A percentile compares a stretch with the other conserved stretches of the same genome.
Evolutionary conservation across 2,329 filamentous ascomycete genomes (phyloP).

Genomic region (Scorias spongiosa): DNA sequence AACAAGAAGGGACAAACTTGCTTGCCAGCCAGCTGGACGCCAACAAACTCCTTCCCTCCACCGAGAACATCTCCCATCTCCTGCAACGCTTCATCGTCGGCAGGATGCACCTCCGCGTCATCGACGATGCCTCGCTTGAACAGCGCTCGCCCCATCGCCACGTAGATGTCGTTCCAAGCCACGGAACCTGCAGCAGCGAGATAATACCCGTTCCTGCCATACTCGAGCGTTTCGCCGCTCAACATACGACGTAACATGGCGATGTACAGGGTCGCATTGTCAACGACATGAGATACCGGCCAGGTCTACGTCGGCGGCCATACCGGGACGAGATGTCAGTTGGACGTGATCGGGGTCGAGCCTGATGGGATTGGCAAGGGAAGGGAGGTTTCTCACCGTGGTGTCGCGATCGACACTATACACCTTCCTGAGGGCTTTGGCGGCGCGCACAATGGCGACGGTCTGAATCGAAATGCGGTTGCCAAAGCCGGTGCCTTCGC

Average conservation of each 20-base stretch:
- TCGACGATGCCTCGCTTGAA: conserved; percentile 25
- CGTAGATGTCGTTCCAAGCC: conserved; percentile 37
- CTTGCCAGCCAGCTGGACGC: conserved; percentile 29
- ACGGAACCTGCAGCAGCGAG: conserved; percentile 35
- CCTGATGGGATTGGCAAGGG: too few relatives aligned
- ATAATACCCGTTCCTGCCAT: conserved; percentile 35
- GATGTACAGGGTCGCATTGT: conserved; percentile 34
- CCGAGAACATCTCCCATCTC: conserved; percentile 28
- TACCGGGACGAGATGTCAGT: too few relatives aligned
- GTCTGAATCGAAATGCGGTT: conserved; percentile 39
- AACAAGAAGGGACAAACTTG: conserved; percentile 14
- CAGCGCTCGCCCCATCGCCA: conserved; percentile 28
- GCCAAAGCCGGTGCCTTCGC: conserved; percentile 34
- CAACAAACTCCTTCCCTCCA: conserved; percentile 22
- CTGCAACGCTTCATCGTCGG: conserved; percentile 22
- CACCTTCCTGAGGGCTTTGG: conserved; percentile 25
- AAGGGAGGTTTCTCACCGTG: conserved; percentile 6
- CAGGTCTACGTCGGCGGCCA: conserved; percentile 23
- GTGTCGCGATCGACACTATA: conserved; percentile 25
- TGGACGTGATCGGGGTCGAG: too few relatives aligned
- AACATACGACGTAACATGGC: conserved; percentile 32
- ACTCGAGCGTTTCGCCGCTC: conserved; percentile 19
- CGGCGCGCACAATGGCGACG: conserved; percentile 32
- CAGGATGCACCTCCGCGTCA: conserved; percentile 22
- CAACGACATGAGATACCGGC: conserved; percentile 38